These are phyloP conservation scores for Penicillium lagena DNA, from an alignment of 495 filamentous ascomycete genomes.

Conservation along the genomic window DNA sequence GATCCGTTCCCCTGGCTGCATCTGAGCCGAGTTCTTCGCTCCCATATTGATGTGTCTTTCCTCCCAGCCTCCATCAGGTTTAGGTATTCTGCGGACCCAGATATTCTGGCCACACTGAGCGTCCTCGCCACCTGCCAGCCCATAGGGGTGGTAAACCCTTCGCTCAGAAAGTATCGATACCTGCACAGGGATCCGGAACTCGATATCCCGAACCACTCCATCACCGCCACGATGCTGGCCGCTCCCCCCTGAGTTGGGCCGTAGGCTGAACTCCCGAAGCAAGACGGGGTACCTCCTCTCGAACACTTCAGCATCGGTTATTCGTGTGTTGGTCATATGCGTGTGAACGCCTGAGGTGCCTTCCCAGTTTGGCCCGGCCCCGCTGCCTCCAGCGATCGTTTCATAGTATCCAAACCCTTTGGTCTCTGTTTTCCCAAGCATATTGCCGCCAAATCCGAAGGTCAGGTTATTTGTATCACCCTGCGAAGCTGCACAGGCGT, in stretches of 20 bases:
- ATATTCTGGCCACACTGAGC: slow-evolving; percentile 31
- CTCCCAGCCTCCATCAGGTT: slow-evolving; percentile 30
- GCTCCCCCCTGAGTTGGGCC: slow-evolving; percentile 56
- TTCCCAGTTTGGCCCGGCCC: slow-evolving; percentile 77
- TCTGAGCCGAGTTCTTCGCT: slow-evolving; percentile 78
- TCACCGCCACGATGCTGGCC: slow-evolving; percentile 33
- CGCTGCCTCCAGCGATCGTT: slow-evolving; percentile 83
- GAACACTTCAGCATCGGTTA: slow-evolving; percentile 87
- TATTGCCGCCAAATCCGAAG: slow-evolving; percentile 35
- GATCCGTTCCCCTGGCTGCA: slow-evolving; percentile 77
- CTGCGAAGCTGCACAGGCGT: slow-evolving; percentile 79
- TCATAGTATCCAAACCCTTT: slow-evolving; percentile 88
- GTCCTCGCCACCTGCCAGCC: slow-evolving; percentile 74
- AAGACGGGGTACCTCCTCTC: slow-evolving; percentile 84
- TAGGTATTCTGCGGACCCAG: slow-evolving; percentile 47
- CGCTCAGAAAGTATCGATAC: slow-evolving; percentile 83
- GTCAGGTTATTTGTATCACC: slow-evolving; percentile 76
- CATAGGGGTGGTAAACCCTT: slow-evolving; percentile 80
- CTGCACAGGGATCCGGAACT: slow-evolving; percentile 53
- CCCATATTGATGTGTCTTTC: slow-evolving; percentile 69
- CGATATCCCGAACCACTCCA: slow-evolving; percentile 31
- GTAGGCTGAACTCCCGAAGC: slow-evolving; percentile 72
- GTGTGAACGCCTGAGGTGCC: slow-evolving; percentile 83
- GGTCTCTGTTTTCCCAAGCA: slow-evolving; percentile 12
- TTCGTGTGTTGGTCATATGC: slow-evolving; percentile 95